Base-by-base conservation (phyloP, 192 early-diverging fungal species). In the Gigaspora rosea region DNA sequence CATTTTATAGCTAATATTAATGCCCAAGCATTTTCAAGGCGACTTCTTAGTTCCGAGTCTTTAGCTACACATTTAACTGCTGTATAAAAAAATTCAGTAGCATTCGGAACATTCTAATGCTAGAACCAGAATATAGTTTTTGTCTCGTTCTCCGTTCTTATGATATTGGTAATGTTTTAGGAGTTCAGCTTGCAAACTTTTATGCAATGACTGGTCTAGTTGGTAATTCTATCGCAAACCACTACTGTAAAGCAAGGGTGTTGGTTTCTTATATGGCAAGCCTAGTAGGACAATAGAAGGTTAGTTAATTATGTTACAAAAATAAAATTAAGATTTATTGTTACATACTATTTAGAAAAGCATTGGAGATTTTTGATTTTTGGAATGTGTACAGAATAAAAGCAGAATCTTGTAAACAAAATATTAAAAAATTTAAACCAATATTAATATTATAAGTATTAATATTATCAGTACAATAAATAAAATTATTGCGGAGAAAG, bases 1-100 rank as follows among this genome's bases (percentile, higher is more conserved):
- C 78, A 77, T 82, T 82, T 67, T 79, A 47, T 76, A 71, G 70
- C 63, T 82, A 63, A 79, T 52, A 71, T 79, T 62, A 82, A 82
- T 64, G 77, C 81, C 81, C 78, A 82, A 59, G 74, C 81, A 47
- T 82, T 48, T 54, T 73, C 48, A 56, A 82, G 36, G 46, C 49
- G 75, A 12, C 71, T 70, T 58, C 33, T 66, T 65, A 76, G 64
- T 47, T 72, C 71, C 59, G n/a, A 65, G 64, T 79, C 78, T 1
- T 79, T 22, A 57, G 51, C 49, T 33, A 49, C 66, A 66, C 81
- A 82, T 57, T 27, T 50, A 12, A 71, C 10, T 69, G 66, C 70
- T 52, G 81, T 79, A 48, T 52, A 20, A 69, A 76, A 33, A 71
- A 82, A 78, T 74, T 79, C 78, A 18, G 47, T 49, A 56, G 71